Base-by-base conservation (phyloP, 1,284 basidiomycete species). In the Irpex sp. region DNA sequence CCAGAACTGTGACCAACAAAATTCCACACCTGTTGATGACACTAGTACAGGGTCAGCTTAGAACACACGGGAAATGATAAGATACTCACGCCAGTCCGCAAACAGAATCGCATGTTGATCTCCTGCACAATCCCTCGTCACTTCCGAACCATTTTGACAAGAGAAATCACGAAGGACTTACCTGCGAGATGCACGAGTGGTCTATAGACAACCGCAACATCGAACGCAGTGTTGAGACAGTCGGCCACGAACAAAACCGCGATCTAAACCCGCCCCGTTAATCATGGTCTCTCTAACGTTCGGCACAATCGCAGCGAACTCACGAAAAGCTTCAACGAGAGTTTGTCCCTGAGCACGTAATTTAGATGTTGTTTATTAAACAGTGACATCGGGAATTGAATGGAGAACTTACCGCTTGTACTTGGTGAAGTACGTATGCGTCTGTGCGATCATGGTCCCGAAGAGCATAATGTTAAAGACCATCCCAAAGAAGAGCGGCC, bases 221-320 rank as follows among this genome's bases (percentile, higher is more conserved):
- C 77, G 60, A 78, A 74, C 23, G 69, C 69, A 59, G 72, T 71
- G 61, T 78, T 79, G 57, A 74, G 52, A 28, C 78, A 78, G 63
- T 77, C 78, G 53, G 74, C 70, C 28, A 71, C 53, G 59, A 77
- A 69, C 16, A 78, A 66, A 28, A 70, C 47, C 16, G 64, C 65
- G 28, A 78, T 75, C 77, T 78, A 53, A 39, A 33, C 12, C 12
- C 45, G 35, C 37, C 9, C 23, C 23, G 21, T 55, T 5, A 45
- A 42, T 14, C 18, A 19, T 12, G 28, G 16, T 33, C 19, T 35
- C 16, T 14, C 18, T 10, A 19, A 8, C 28, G 14, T n/a, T 28
- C 18, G 18, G 35, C n/a, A 10, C n/a, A 6, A 8, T 49, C 33
- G 28, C 14, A 16, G 8, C 9, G 4, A 4, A 61, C 65, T 16